phyloP scores from a whole-genome alignment of 805 yeast genomes.

The Cyberlindnera maritima region DNA sequence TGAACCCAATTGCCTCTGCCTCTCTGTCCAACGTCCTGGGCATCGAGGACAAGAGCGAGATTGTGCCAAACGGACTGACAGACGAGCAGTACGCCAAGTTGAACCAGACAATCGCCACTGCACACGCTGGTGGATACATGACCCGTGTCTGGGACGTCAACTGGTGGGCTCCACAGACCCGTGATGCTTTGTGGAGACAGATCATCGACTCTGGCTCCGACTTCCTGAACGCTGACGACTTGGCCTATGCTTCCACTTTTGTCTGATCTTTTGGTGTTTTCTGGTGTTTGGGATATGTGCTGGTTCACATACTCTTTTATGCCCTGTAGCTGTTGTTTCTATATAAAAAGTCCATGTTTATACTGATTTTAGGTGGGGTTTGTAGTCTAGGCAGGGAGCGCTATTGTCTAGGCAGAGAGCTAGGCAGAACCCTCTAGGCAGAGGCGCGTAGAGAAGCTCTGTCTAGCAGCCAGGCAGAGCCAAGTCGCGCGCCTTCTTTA shows the following conservation, averaged over 20 bases:
- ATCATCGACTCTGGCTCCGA: conserved; percentile 51
- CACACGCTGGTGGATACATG: conserved; percentile 49
- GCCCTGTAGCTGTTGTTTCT: too few relatives aligned
- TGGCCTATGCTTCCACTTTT: conserved; percentile 35
- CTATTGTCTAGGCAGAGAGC: too few relatives aligned
- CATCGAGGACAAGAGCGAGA: conserved; percentile 3
- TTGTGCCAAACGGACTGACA: conserved; percentile 32
- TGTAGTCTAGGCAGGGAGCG: too few relatives aligned
- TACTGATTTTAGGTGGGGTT: too few relatives aligned
- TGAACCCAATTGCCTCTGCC: conserved; percentile 42
- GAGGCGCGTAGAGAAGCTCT: too few relatives aligned
- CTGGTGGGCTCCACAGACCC: conserved; percentile 57
- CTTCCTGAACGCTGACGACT: conserved; percentile 64
- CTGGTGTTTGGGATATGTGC: too few relatives aligned
- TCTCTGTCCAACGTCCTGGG: conserved; percentile 35
- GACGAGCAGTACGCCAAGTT: conserved; percentile 34
- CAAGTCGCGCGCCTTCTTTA: too few relatives aligned
- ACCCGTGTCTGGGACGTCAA: conserved; percentile 76
- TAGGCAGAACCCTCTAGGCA: too few relatives aligned
- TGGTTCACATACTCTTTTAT: too few relatives aligned
- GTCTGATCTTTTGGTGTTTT: background rate
- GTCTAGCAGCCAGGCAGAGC: too few relatives aligned
- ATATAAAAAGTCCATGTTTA: too few relatives aligned
- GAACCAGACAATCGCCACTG: conserved; percentile 31
- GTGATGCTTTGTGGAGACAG: conserved; percentile 48